Evolutionary conservation across 805 yeast genomes (phyloP), one percentile per base, ranked within the genome.

Genomic region (Suhomyces prunicola): DNA sequence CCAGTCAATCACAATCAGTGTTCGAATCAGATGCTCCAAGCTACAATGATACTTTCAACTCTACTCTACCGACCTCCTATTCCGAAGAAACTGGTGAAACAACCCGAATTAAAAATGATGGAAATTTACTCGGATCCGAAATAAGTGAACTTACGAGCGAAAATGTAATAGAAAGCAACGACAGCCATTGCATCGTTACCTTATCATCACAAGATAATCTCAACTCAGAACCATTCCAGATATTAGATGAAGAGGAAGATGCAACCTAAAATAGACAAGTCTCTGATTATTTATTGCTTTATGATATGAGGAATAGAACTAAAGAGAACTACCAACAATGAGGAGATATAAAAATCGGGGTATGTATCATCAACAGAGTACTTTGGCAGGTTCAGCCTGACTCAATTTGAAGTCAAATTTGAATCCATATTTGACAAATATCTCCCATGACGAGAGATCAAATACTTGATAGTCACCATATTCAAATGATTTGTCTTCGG

Each of bases 371-470:
- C 48, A 55, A 31, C 54, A 54, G 45, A 57, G 55, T 17, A 42
- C 42, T 46, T 45, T 52, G 5, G 71, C 61, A 12, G 77, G 75
- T 45, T 59, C 65, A 7, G 60, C 48, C 51, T 69, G 72, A 54
- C 72, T 63, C 50, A 69, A 59, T 40, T 58, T 64, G 19, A 61
- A 59, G 51, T 75, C 79, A 52, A 73, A 68, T 54, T 63, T 70
- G 61, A 73, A 72, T 5, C 70, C 74, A 57, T 64, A 57, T 55
- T 74, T 74, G 33, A 68, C 58, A 51, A 66, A 69, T 10, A 72
- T 71, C 48, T 76, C 79, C 80, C 80, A 76, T 10, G 68, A 54
- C 27, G 62, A 58, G 53, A 73, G 67, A 60, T 74, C 79, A 61
- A 76, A 76, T 17, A 74, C 74, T 51, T 71, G 72, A 57, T 65